phyloP scores from a whole-genome alignment of 257 asterid species.

The Datura wrightii region DNA sequence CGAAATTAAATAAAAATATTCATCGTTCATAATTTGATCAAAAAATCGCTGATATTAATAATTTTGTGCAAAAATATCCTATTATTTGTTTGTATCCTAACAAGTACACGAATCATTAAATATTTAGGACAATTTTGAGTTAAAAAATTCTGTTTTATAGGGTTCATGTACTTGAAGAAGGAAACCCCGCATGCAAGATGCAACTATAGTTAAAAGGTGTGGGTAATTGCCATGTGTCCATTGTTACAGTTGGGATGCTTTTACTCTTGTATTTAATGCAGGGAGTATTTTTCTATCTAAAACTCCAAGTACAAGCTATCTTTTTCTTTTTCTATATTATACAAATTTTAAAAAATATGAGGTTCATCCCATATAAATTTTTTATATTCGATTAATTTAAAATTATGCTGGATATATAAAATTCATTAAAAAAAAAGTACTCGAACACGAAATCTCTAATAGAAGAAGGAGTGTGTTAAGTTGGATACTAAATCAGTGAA shows the following conservation, averaged over 20 bases:
- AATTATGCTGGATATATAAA: too few relatives aligned
- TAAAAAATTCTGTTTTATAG: neutral
- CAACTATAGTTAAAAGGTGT: neutral
- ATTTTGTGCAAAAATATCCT: too few relatives aligned
- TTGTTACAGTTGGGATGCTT: slow-evolving; percentile 26
- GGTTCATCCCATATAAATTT: neutral
- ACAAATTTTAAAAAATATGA: neutral
- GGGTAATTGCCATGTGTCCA: slow-evolving; percentile 22
- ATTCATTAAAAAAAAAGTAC: too few relatives aligned
- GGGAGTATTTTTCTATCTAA: neutral
- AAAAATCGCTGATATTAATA: too few relatives aligned
- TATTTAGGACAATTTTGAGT: neutral
- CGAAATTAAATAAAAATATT: too few relatives aligned
- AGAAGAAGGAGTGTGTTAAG: too few relatives aligned
- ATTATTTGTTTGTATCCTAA: too few relatives aligned
- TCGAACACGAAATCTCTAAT: too few relatives aligned
- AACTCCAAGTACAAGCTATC: neutral
- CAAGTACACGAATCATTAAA: too few relatives aligned
- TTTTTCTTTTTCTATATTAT: neutral
- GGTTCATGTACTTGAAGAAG: slow-evolving; percentile 4
- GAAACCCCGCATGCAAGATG: too few relatives aligned
- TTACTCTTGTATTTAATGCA: slow-evolving; percentile 25
- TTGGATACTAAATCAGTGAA: too few relatives aligned
- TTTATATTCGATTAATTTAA: neutral
- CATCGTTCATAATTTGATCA: too few relatives aligned